Evolutionary conservation across 2,329 filamentous ascomycete species (phyloP), one percentile per base, ranked within the genome.

Genomic region (Eurotiales sp.): DNA sequence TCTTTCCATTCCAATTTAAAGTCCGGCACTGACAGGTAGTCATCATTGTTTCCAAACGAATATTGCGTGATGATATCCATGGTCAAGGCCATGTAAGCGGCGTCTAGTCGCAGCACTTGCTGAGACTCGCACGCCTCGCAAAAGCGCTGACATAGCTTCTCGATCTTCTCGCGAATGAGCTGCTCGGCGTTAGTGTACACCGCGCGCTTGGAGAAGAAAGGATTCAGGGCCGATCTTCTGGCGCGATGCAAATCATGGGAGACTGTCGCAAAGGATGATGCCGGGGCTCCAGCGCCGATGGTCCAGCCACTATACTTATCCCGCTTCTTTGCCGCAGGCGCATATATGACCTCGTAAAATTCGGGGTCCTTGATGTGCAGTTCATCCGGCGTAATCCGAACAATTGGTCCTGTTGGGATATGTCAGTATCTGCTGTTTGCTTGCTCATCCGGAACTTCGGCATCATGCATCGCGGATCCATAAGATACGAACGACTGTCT

Each of bases 21-120:
- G 17, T 61, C 56, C 4, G 60, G 59, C 8, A 61, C 47, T 1
- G 66, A 61, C 1, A 72, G 59, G 6, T 63, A 66, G 15, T 64
- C 56, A 25, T 61, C 61, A 44, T 56, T 64, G 54, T 61, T 61
- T 11, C 64, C 72, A 34, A 71, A 73, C 15, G 60, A 63, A 47
- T 73, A 73, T 15, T 69, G 58, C 0, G 63, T 66, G 46, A 71
- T 69, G 14, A 71, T 64, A 51, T 74, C 71, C 17, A 61, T 61
- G 7, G 64, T 67, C 19, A 69, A 54, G 2, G 63, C 62, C 11
- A 60, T 59, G 30, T 60, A 68, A 7, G 62, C 62, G 0, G 58
- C 54, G 40, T 61, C 55, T 3, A 67, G 46, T 10, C 53, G 51
- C 1, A 66, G 52, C 7, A 64, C 59, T 48, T 36, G 52, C 42